Evolutionary conservation across 2,329 filamentous ascomycete species (phyloP).

Genomic region (Massarina eburnea): DNA sequence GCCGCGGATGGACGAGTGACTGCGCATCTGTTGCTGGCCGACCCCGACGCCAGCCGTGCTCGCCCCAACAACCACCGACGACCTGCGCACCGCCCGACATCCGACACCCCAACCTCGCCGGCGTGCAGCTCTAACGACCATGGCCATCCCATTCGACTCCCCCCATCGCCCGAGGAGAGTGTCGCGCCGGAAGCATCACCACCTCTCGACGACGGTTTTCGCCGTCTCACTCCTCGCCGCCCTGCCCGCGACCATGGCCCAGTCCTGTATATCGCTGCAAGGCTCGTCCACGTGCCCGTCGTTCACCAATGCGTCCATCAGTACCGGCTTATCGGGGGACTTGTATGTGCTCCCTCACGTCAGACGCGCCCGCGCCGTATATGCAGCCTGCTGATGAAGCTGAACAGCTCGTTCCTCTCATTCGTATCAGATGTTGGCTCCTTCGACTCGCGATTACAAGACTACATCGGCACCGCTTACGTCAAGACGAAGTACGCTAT

Average conservation of each 20-base stretch:
- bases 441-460: constrained; percentile 74
- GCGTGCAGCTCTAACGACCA: constrained; percentile 9
- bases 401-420: constrained; percentile 75
- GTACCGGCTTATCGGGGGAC: constrained; percentile 62
- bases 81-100: constrained; percentile 1
- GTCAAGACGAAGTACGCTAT: constrained; percentile 71
- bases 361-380: constrained; percentile 20
- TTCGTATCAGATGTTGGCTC: constrained; percentile 73
- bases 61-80: constrained; percentile 14
- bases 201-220: constrained; percentile 19
- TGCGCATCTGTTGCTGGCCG: constrained; percentile 31
- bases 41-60: constrained; percentile 17
- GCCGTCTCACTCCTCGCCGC: constrained; percentile 32
- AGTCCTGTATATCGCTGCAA: constrained; percentile 67
- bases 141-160: constrained; percentile 20
- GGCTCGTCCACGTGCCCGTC: constrained; percentile 72
- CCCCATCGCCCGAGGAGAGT: constrained; percentile 10
- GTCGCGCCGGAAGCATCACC: constrained; percentile 28
- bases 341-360: constrained; percentile 57
- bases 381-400: constrained; percentile 9
- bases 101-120: background rate
- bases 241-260: constrained; percentile 37
- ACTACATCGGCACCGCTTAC: constrained; percentile 75
- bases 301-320: constrained; percentile 72
- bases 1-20: constrained; percentile 5